Evolutionary conservation across 495 filamentous ascomycete species (phyloP).

Genomic region (Hypoxylon cercidicola): DNA sequence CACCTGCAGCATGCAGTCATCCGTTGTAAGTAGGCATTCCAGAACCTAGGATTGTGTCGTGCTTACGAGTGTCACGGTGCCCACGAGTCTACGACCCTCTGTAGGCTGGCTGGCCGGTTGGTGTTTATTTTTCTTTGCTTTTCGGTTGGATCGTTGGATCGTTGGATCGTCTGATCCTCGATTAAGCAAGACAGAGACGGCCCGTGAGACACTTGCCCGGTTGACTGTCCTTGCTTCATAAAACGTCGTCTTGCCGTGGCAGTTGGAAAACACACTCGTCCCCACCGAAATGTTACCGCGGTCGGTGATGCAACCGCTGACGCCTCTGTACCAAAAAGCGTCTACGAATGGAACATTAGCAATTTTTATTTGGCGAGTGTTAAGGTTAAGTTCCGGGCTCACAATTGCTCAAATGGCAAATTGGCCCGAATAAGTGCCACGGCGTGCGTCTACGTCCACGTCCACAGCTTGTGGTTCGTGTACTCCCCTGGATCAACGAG

Average conservation of each 20-base stretch:
- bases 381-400: slow-evolving; percentile 42
- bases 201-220: slow-evolving; percentile 32
- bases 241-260: slow-evolving; percentile 17
- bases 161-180: slow-evolving; percentile 30
- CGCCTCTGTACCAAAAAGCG: slow-evolving; percentile 41
- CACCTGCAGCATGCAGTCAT: slow-evolving; percentile 39
- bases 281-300: slow-evolving; percentile 42
- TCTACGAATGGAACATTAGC: slow-evolving; percentile 35
- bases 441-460: slow-evolving; percentile 38
- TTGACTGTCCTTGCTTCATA: slow-evolving; percentile 28
- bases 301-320: slow-evolving; percentile 44
- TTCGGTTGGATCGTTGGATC: slow-evolving; percentile 31
- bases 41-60: slow-evolving; percentile 44
- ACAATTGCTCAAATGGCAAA: slow-evolving; percentile 38
- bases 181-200: slow-evolving; percentile 26
- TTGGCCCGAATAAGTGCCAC: slow-evolving; percentile 44
- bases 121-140: slow-evolving; percentile 4
- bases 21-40: slow-evolving; percentile 39
- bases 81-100: slow-evolving; percentile 19
- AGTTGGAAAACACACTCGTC: slow-evolving; percentile 21
- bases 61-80: slow-evolving; percentile 40
- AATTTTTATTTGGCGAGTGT: slow-evolving; percentile 35
- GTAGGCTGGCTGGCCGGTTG: slow-evolving; percentile 38
- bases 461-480: slow-evolving; percentile 30
- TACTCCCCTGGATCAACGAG: slow-evolving; percentile 38